A percentile compares a stretch with the other conserved stretches of the same genome.
These are phyloP conservation scores for Penicillium robsamsonii DNA, from an alignment of 495 filamentous ascomycete genomes.

Conservation along the genomic window DNA sequence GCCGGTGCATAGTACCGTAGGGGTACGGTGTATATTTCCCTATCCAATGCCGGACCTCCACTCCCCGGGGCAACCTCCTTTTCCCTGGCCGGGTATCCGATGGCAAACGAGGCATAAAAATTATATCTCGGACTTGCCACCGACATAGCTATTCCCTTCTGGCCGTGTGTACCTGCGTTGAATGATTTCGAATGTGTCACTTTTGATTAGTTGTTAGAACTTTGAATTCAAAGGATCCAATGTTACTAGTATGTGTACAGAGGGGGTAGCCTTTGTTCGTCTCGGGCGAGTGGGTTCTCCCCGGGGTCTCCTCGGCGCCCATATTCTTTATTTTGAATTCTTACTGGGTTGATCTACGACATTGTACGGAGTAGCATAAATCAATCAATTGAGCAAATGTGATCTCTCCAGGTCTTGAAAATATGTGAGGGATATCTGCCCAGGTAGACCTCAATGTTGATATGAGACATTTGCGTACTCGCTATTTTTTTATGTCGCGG, in stretches of 20 bases:
- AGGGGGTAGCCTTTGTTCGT: background rate
- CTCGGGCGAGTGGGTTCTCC: slow-evolving; percentile 1
- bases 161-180: background rate
- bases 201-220: background rate
- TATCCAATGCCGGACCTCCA: slow-evolving; percentile 25
- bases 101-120: background rate
- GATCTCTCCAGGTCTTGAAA: background rate
- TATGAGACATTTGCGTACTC: slow-evolving; percentile 29
- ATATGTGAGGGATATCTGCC: slow-evolving; percentile 2
- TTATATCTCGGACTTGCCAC: slow-evolving; percentile 15
- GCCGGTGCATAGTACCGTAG: slow-evolving; percentile 15
- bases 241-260: background rate
- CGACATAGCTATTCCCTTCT: background rate
- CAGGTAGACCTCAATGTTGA: background rate
- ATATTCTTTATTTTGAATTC: background rate
- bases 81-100: slow-evolving; percentile 29
- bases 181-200: background rate
- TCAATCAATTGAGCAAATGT: background rate
- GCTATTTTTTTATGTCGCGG: slow-evolving; percentile 15
- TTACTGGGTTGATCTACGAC: background rate
- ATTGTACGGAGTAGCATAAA: background rate
- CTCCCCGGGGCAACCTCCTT: slow-evolving; percentile 30
- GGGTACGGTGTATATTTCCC: slow-evolving; percentile 29
- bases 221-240: background rate
- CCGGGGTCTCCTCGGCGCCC: background rate